A percentile compares a stretch with the other conserved stretches of the same genome.
phyloP scores from a whole-genome alignment of 2,329 filamentous ascomycete species.

The Cadophora luteo-olivacea region DNA sequence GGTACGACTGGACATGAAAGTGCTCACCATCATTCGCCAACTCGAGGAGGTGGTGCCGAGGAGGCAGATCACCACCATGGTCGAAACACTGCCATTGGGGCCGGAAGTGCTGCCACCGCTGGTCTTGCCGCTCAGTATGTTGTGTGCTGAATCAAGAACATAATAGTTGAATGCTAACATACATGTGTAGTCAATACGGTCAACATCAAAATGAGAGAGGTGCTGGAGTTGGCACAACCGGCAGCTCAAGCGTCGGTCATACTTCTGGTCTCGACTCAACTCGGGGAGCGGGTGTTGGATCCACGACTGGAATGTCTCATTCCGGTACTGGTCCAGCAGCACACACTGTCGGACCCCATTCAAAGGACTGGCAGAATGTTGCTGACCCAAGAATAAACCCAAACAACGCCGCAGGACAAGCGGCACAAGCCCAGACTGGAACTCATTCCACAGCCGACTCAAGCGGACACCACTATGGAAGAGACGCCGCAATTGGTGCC shows the following conservation, averaged over 20 bases:
- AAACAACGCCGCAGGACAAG: slow-evolving; percentile 6
- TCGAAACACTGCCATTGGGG: slow-evolving; percentile 26
- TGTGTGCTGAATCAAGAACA: not conserved
- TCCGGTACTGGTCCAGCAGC: slow-evolving; percentile 12
- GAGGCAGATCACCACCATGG: slow-evolving; percentile 35
- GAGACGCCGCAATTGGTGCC: slow-evolving; percentile 28
- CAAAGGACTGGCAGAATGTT: slow-evolving; percentile 15
- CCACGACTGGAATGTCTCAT: slow-evolving; percentile 2
- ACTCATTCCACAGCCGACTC: slow-evolving; percentile 6
- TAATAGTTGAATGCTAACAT: not conserved
- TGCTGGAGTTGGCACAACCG: slow-evolving; percentile 2
- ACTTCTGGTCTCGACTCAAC: not conserved
- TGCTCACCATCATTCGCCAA: slow-evolving; percentile 31
- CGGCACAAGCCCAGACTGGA: not conserved
- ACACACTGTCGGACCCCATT: slow-evolving; percentile 16
- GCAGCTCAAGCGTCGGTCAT: not conserved
- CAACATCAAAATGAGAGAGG: slow-evolving; percentile 13
- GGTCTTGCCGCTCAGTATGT: slow-evolving; percentile 20
- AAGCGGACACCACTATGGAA: slow-evolving; percentile 36
- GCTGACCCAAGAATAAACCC: slow-evolving; percentile 14
- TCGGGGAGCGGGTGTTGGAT: not conserved
- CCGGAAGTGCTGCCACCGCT: slow-evolving; percentile 17
- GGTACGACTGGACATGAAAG: slow-evolving; percentile 26
- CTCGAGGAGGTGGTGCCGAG: slow-evolving; percentile 40
- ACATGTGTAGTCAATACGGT: slow-evolving; percentile 4